Evolutionary conservation across 768 basidiomycete genomes (phyloP).

Genomic region (Amylocystis lapponica): DNA sequence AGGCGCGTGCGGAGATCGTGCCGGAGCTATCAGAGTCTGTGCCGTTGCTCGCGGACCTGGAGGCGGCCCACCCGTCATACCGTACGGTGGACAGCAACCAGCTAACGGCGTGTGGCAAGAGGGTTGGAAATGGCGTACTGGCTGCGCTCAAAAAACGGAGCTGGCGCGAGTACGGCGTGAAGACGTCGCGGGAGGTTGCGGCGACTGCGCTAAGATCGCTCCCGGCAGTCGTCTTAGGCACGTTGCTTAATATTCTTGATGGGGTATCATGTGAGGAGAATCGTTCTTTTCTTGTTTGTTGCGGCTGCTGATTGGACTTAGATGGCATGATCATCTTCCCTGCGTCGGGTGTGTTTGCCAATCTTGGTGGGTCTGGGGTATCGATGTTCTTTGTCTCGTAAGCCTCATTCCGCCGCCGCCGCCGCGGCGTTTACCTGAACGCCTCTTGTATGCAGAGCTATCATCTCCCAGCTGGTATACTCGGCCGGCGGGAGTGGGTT

Average conservation of each 20-base stretch:
- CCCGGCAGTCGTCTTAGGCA: conserved; percentile 84
- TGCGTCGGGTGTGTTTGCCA: conserved; percentile 68
- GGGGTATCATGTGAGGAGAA: conserved; percentile 76
- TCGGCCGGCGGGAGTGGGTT: conserved; percentile 86
- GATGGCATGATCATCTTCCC: conserved; percentile 98
- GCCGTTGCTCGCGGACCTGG: conserved; percentile 20
- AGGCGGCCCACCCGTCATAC: conserved; percentile 15
- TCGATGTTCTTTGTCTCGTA: conserved; percentile 92
- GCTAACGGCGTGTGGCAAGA: background rate
- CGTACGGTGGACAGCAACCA: conserved; percentile 8
- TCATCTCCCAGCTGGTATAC: conserved; percentile 80
- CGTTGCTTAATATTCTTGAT: conserved; percentile 85
- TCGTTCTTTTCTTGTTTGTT: background rate
- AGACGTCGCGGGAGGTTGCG: background rate
- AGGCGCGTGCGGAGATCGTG: background rate
- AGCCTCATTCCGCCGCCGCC: conserved; percentile 20
- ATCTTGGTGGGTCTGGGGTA: conserved; percentile 83
- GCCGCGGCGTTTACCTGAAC: background rate
- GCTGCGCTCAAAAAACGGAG: too few species aligned
- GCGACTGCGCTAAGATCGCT: conserved; percentile 40
- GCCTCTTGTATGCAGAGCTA: conserved; percentile 46
- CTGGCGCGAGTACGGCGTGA: background rate
- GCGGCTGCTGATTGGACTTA: conserved; percentile 18
- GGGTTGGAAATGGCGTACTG: conserved; percentile 1
- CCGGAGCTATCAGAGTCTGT: conserved; percentile 9